Evolutionary conservation across 805 yeast species (phyloP).

Genomic region (Wickerhamiella azyma): DNA sequence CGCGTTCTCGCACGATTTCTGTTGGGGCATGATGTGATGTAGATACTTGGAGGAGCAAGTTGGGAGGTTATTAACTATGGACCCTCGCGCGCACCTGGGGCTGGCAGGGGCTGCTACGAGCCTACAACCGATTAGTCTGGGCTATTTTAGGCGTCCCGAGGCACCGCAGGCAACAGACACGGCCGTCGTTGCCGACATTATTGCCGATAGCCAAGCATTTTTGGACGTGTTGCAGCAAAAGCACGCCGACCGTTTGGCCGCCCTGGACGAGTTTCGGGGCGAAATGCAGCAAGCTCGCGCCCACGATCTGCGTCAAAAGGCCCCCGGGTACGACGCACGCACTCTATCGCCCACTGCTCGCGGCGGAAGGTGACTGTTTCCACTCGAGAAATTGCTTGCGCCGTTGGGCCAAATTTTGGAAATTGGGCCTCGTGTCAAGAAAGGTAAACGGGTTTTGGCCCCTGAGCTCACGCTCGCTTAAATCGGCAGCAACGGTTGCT

Average conservation of each 20-base stretch:
- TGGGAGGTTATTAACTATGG: background rate
- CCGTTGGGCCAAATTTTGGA: slow-evolving; percentile 35
- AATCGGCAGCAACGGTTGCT: slow-evolving; percentile 37
- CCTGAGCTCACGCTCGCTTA: slow-evolving; percentile 33
- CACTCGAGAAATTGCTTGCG: slow-evolving; percentile 32
- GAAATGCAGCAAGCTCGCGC: background rate
- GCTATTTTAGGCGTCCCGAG: background rate
- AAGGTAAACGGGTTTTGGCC: slow-evolving; percentile 37
- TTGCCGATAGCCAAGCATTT: background rate
- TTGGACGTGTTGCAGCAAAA: background rate
- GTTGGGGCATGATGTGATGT: background rate
- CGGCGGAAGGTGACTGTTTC: slow-evolving; percentile 9
- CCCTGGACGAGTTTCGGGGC: background rate
- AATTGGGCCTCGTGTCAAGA: slow-evolving; percentile 38
- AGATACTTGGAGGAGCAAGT: background rate
- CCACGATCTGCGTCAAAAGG: background rate
- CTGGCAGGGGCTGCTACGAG: background rate
- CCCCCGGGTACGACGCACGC: slow-evolving; percentile 2
- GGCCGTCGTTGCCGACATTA: background rate
- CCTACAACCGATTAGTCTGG: background rate
- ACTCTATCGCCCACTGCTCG: background rate
- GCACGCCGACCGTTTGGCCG: background rate
- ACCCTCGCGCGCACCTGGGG: background rate
- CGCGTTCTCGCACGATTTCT: background rate
- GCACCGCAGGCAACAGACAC: background rate